Base-by-base conservation (phyloP, 129 eudicot species). In the Flaveria trinervia region DNA sequence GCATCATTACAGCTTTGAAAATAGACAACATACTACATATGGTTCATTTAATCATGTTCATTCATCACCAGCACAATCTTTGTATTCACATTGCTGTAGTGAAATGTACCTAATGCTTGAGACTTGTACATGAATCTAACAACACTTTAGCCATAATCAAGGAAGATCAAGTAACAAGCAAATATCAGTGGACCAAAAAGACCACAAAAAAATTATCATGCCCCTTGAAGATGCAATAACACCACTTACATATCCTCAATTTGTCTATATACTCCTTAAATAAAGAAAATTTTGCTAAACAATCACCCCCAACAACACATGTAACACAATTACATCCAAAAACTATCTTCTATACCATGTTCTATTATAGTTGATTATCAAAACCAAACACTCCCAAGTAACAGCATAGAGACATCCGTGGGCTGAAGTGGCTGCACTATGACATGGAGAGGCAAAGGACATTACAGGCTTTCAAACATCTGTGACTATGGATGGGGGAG, bases 1-100 rank as follows among this genome's bases (percentile, higher is more conserved):
- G 49, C 54, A 39, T 17, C 16, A 59, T 73, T 61, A 59, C 46
- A 55, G 67, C 56, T 45, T 77, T 68, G 9, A 77, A 67, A 18
- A 68, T 5, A 20, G 51, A 68, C 66, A 50, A 17, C 71, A 18
- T 8, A 20, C 20, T 7, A 20, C 62, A 52, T 55, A 68, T 77
- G 81, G 33, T 25, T 67, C 81, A 59, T 55, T 77, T 68, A 39
- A 55, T 50, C 66, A 67, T 52, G 26, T 7, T 52, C 64, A 48
- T 70, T 1, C 44, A 70, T 48, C 56, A 7, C 36, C 68, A 2
- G 43, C 22, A 36, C 17, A 2, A 56, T 73, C 69, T 73, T 73
- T 73, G 56, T 57, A 36, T 59, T 22, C 55, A 18, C 45, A 51
- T 22, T 36, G 36, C 33, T 68, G 55, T 22, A 41, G 45, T 44